A percentile compares a stretch with the other conserved stretches of the same genome.
Evolutionary conservation across 176 grass and related monocot species (phyloP).

Genomic region (Oryza meyeriana): DNA sequence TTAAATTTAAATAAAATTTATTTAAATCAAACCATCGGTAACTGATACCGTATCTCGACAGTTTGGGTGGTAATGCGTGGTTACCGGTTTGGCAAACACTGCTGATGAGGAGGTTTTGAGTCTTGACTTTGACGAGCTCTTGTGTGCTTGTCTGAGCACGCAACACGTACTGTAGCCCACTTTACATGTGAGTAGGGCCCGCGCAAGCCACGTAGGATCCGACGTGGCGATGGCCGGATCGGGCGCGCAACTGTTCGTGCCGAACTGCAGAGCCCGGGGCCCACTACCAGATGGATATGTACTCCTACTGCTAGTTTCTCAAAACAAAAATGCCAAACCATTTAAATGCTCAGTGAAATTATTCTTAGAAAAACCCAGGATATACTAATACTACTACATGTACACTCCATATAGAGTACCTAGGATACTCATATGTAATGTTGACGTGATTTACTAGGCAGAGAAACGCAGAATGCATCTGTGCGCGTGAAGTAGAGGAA

Average conservation of each 20-base stretch:
- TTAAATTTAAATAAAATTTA: too few relatives aligned
- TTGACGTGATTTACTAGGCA: not conserved
- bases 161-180: not conserved
- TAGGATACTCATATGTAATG: not conserved
- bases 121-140: too few relatives aligned
- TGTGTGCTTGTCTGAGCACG: too few relatives aligned
- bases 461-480: not conserved
- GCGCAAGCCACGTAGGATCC: not conserved
- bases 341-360: not conserved
- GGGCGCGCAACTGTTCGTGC: not conserved
- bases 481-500: not conserved
- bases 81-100: too few relatives aligned
- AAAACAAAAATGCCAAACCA: not conserved
- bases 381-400: too few relatives aligned
- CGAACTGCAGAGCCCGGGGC: not conserved
- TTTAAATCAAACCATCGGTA: too few relatives aligned
- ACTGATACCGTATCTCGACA: too few relatives aligned
- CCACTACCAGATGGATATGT: not conserved
- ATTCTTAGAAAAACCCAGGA: too few relatives aligned
- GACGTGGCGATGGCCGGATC: not conserved
- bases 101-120: too few relatives aligned
- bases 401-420: not conserved
- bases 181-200: not conserved
- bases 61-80: too few relatives aligned
- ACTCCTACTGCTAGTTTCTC: too few relatives aligned